Percentiles rank a stretch among this genome's conserved stretches.
Evolutionary conservation across 176 grass and related monocot genomes (phyloP).

Genomic region (Eremochloa ophiuroides): DNA sequence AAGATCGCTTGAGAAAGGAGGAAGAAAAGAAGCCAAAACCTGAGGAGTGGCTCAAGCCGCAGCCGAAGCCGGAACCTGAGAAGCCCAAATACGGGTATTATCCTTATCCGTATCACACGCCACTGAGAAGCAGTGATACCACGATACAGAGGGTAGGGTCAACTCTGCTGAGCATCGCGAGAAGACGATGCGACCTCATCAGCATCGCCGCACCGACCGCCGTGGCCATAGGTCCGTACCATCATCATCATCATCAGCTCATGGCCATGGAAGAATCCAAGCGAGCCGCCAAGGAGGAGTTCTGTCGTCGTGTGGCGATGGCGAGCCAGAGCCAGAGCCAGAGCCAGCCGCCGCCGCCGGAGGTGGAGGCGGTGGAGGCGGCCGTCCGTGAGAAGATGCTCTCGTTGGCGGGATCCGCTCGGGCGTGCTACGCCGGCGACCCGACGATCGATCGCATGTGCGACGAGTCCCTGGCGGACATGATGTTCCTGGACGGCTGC

Average conservation of each 20-base stretch:
- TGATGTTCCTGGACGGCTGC: background rate
- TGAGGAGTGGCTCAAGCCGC: no score
- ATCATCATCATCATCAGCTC: background rate
- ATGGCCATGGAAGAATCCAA: background rate
- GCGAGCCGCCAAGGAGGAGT: background rate
- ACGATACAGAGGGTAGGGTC: background rate
- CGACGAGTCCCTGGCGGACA: background rate
- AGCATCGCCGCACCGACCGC: background rate
- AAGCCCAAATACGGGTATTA: no score
- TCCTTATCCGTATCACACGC: background rate
- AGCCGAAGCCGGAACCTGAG: no score
- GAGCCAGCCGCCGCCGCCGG: no score
- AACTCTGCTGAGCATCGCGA: background rate
- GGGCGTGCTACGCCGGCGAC: background rate
- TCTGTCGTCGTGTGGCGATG: background rate
- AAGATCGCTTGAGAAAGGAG: no score
- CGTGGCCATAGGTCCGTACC: background rate
- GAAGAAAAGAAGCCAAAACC: no score
- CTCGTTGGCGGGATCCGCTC: background rate
- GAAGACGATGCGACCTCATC: background rate
- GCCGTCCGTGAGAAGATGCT: background rate
- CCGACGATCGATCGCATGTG: no score
- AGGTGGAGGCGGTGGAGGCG: background rate
- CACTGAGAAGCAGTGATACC: background rate
- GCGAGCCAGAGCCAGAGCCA: no score